Percentiles rank a stretch among this genome's conserved stretches.
phyloP scores from a whole-genome alignment of 306 rosid genomes.

The Malus sylvestris region DNA sequence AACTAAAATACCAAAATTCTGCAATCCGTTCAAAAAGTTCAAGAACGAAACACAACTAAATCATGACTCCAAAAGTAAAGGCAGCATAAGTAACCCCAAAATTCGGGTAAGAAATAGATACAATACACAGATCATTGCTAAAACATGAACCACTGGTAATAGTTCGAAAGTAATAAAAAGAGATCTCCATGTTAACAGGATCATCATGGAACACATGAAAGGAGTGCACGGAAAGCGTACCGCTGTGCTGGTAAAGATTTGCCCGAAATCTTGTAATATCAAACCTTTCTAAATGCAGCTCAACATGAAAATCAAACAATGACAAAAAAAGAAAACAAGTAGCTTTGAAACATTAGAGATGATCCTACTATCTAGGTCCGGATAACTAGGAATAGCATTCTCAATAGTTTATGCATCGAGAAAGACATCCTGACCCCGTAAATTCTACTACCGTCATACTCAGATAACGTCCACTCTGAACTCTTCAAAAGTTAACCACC shows the following conservation, averaged over 20 bases:
- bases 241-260: background rate
- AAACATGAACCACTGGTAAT: background rate
- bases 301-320: background rate
- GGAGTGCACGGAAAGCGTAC: background rate
- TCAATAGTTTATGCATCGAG: background rate
- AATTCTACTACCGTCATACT: background rate
- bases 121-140: background rate
- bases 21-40: background rate
- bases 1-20: background rate
- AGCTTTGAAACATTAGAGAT: background rate
- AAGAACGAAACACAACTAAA: background rate
- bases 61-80: background rate
- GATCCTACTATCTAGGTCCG: background rate
- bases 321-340: background rate
- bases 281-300: background rate
- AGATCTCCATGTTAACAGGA: background rate
- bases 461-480: background rate
- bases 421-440: background rate
- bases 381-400: background rate
- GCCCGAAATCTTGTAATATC: background rate
- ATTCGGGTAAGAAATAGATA: background rate
- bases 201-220: background rate
- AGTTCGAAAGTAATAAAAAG: background rate
- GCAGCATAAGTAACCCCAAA: background rate
- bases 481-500: background rate